Percentiles rank a stretch among this genome's conserved stretches.
phyloP scores from a whole-genome alignment of 2,329 filamentous ascomycete species.

The Fonsecaea nubica region DNA sequence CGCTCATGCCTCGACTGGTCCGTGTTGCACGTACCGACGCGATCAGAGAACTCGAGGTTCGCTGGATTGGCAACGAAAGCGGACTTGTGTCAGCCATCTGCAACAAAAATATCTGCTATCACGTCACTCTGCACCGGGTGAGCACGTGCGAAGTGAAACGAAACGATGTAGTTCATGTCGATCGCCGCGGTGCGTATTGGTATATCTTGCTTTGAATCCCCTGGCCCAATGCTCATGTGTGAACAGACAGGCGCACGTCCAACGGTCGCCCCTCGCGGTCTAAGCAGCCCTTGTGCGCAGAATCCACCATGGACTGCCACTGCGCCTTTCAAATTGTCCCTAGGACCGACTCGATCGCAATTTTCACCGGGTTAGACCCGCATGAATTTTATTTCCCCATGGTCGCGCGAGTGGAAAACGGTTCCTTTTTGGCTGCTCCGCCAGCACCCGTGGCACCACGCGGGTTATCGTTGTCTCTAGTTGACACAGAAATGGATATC shows the following conservation, averaged over 20 bases:
- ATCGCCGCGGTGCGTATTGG: constrained; percentile 8
- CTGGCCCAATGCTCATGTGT: neutral
- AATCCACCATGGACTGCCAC: neutral
- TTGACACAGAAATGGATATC: neutral
- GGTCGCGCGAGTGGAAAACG: constrained; percentile 19
- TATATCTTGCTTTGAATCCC: neutral
- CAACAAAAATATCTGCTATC: constrained; percentile 22
- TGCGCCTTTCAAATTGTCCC: constrained; percentile 22
- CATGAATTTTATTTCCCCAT: constrained; percentile 25
- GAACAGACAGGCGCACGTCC: neutral
- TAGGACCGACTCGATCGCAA: constrained; percentile 6
- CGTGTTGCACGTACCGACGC: constrained; percentile 6
- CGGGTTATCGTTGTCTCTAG: neutral
- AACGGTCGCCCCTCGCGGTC: neutral
- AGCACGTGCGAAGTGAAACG: constrained; percentile 15
- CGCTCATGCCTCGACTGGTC: constrained; percentile 30
- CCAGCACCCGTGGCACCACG: constrained; percentile 4
- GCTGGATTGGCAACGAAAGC: constrained; percentile 29
- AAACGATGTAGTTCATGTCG: neutral
- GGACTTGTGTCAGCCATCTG: constrained; percentile 19
- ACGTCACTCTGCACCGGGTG: constrained; percentile 20
- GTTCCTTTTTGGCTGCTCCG: constrained; percentile 23
- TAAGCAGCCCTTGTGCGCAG: neutral
- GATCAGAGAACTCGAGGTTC: constrained; percentile 22
- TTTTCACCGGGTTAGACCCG: constrained; percentile 25